A percentile compares a stretch with the other conserved stretches of the same genome.
Evolutionary conservation across 176 grass and related monocot species (phyloP).

Genomic region (Carex myosuroides): DNA sequence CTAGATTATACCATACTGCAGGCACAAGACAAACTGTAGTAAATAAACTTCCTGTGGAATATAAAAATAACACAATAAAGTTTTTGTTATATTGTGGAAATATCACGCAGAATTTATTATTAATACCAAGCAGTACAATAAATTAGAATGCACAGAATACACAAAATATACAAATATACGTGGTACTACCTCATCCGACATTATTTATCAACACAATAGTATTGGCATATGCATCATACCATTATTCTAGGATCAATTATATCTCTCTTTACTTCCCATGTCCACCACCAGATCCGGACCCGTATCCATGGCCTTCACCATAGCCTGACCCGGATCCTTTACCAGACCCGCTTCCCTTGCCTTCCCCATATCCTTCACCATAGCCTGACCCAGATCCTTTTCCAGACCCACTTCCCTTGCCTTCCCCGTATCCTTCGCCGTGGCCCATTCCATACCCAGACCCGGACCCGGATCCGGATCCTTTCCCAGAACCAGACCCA

Average conservation of each 20-base stretch:
- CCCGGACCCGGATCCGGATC: neutral
- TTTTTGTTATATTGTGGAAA: neutral
- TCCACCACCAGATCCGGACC: constrained; percentile 12
- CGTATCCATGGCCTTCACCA: constrained; percentile 10
- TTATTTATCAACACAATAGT: constrained; percentile 5
- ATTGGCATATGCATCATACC: neutral
- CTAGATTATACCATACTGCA: neutral
- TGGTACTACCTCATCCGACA: neutral
- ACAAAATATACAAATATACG: neutral
- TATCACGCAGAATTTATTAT: neutral
- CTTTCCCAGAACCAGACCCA: neutral
- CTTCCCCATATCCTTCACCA: constrained; percentile 22
- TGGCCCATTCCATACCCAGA: neutral
- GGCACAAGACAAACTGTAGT: neutral
- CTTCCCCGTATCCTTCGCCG: constrained; percentile 10
- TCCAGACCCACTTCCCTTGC: neutral
- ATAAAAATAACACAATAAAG: neutral
- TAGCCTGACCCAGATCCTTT: neutral
- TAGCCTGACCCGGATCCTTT: neutral
- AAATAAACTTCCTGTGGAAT: constrained; percentile 7
- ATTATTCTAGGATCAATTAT: neutral
- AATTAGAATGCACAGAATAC: neutral
- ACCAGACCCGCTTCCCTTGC: neutral
- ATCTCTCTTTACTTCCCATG: neutral
- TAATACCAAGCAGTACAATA: neutral